phyloP scores from a whole-genome alignment of 148 eudicot genomes.

The Suaeda aralocaspica region DNA sequence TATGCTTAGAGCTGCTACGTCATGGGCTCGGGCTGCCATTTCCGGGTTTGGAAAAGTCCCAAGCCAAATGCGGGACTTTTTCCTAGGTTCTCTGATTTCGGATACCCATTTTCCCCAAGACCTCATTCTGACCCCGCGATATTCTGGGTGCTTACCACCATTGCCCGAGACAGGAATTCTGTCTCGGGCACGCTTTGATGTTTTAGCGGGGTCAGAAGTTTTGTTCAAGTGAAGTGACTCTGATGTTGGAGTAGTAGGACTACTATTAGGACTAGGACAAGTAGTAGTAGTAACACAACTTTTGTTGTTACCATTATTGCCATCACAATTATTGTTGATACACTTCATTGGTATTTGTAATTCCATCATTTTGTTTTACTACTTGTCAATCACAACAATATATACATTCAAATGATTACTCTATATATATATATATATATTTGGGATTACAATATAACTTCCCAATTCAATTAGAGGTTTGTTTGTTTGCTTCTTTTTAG shows the following conservation, averaged over 20 bases:
- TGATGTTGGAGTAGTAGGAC: no score
- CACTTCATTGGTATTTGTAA: conserved; percentile 7
- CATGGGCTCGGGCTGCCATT: conserved; percentile 92
- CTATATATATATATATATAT: neutral
- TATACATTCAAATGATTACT: neutral
- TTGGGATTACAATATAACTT: neutral
- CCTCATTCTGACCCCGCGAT: conserved; percentile 72
- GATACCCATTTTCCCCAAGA: conserved; percentile 93
- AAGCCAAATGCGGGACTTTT: conserved; percentile 85
- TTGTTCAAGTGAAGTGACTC: neutral
- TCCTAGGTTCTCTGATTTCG: conserved; percentile 72
- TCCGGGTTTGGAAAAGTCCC: conserved; percentile 76
- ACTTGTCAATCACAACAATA: neutral
- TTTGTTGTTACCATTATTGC: neutral
- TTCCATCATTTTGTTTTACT: no score
- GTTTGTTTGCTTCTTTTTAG: neutral
- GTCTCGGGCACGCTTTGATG: conserved; percentile 21
- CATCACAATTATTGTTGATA: neutral
- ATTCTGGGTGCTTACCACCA: conserved; percentile 47
- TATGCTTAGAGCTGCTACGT: conserved; percentile 69
- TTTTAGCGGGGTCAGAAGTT: neutral
- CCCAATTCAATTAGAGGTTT: neutral
- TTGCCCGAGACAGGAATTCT: neutral
- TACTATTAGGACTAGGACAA: no score
- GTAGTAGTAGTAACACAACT: no score